Evolutionary conservation across 768 basidiomycete species (phyloP), one percentile per base, ranked within the genome.

Genomic region (Udeniomyces megalosporus): DNA sequence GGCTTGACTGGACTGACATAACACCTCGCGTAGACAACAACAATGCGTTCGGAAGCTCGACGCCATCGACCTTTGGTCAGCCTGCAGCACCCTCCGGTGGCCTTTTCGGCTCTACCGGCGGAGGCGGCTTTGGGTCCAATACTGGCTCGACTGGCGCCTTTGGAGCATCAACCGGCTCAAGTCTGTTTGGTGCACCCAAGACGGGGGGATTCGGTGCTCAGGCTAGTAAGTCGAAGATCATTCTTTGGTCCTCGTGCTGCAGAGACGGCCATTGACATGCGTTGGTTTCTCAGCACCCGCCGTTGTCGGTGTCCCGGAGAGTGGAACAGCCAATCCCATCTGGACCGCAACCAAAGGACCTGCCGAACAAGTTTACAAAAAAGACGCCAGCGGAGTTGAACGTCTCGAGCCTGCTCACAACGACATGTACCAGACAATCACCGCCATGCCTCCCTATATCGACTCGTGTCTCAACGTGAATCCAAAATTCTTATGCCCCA

Each of bases 381-480:
- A 35, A 52, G 63, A 59, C 38, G 44, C 58, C 28, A 64, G 50
- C 57, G 29, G 49, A 26, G 58, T 38, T 34, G 61, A 59, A 28
- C 49, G 17, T 49, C 38, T 58, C 31, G 42, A 57, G 55, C 46
- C 46, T 29, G 32, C 22, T 14, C n/a, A 56, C 32, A 59, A 56
- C 51, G 63, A 65, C 57, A 47, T 32, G 34, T 59, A 54, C 38
- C 63, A 59, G 47, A 65, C 58, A 15, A 65, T 65, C 58, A 65
- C 63, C n/a, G 58, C 63, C 52, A 59, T 65, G 57, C 58, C 63
- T 7, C 56, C 53, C 20, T 65, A 59, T 45, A 52, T 49, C 32
- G 50, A 44, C 26, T 58, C 63, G 3, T 49, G 57, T 46, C 48
- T 65, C 26, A 56, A 65, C 35, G 62, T 63, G 62, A 48, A 17